Evolutionary conservation across 2,329 filamentous ascomycete genomes (phyloP), one percentile per base, ranked within the genome.

Genomic region (Colletotrichum gloeosporioides): DNA sequence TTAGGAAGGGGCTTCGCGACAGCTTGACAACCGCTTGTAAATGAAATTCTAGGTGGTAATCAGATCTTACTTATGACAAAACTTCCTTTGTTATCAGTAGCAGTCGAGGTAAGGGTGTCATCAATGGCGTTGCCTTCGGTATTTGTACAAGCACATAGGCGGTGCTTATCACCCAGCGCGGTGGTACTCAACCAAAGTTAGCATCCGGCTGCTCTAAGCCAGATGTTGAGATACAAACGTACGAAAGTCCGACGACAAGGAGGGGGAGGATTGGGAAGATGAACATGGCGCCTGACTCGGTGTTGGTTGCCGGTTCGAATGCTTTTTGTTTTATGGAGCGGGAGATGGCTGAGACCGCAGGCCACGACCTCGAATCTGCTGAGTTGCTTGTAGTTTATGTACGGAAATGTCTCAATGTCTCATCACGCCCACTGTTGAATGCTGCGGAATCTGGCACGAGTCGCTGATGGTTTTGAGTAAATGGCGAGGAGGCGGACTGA

Each of bases 221-320:
- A 44, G 8, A 44, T 0, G 39, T n/a, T 44, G 16, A 10, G 8
- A 16, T 9, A 44, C 8, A 10, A 44, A 44, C 8, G 4, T 44
- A 44, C 39, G 39, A 4, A 0, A 44, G 39, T 44, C 8, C 39
- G n/a, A 3, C 8, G 8, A n/a, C 2, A 44, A 44, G 16, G 8
- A 44, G 1, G 39, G 39, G 16, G 8, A 44, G 4, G 4, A n/a
- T 10, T 6, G 39, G 39, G 8, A 44, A 44, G 8, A 4, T n/a
- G 16, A 44, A 9, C 8, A 44, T 44, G 39, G 1, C 39, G 39
- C 4, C 16, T n/a, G 0, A 0, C 8, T 44, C 39, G 1, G 0
- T 6, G 39, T 2, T 18, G 8, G 8, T 0, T 10, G 8, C 8
- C 39, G 39, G 10, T 44, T 44, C 16, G 1, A 44, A 10, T n/a